Conservation (phyloP, 1,284 basidiomycete genomes). For the Cutaneotrichosporon sp. region DNA sequence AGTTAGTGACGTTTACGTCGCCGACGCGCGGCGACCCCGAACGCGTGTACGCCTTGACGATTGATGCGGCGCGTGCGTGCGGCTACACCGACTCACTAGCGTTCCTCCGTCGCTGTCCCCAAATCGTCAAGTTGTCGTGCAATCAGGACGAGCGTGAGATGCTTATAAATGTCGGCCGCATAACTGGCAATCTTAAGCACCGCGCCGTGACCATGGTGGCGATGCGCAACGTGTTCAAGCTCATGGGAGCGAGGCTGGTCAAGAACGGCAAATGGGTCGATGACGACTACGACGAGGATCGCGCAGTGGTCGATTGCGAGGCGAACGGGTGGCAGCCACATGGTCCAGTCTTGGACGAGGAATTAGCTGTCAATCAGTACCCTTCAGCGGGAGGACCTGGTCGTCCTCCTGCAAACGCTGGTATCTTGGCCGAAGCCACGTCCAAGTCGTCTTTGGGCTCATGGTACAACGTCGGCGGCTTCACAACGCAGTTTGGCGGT, state of each 20-base stretch:
- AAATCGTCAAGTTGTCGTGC: constrained; percentile 83
- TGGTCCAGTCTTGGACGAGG: constrained; percentile 74
- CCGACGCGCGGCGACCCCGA: constrained; percentile 71
- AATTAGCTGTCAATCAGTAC: constrained; percentile 29
- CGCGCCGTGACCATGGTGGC: constrained; percentile 90
- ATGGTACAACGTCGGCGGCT: constrained; percentile 74
- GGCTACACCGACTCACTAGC: constrained; percentile 95
- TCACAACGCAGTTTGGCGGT: constrained; percentile 79
- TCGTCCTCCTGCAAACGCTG: constrained; percentile 23
- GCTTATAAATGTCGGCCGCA: constrained; percentile 78
- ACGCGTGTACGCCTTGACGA: constrained; percentile 87
- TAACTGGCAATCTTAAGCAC: constrained; percentile 81
- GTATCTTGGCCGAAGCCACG: constrained; percentile 37
- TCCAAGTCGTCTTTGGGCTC: constrained; percentile 37
- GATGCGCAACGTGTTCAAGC: constrained; percentile 86
- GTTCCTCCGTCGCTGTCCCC: constrained; percentile 86
- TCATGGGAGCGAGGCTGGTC: constrained; percentile 87
- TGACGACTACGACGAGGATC: constrained; percentile 93
- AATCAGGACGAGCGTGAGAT: constrained; percentile 84
- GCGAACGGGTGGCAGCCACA: constrained; percentile 68
- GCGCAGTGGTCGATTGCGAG: constrained; percentile 64
- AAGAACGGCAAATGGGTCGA: constrained; percentile 79
- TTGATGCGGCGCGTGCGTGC: constrained; percentile 90
- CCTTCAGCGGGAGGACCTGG: constrained; percentile 28
- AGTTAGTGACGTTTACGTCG: constrained; percentile 77